Conservation (phyloP, 2,329 filamentous ascomycete genomes). For the Aureobasidium subglaciale region DNA sequence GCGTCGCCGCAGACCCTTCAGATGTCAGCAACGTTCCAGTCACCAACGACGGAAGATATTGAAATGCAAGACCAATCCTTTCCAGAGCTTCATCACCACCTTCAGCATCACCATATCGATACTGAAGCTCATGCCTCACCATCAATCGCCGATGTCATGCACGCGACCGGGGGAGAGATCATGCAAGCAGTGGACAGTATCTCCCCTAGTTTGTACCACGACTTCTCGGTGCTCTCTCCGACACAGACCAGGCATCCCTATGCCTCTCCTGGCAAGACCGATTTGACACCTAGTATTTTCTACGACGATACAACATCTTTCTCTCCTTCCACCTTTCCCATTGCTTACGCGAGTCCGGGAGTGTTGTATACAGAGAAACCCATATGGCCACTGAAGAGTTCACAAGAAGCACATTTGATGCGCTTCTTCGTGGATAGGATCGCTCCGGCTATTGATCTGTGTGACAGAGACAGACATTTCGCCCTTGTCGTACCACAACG, state of each 20-base stretch:
- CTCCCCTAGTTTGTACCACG: not conserved
- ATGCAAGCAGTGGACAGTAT: not conserved
- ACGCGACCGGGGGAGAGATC: not conserved
- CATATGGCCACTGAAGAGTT: constrained; percentile 24
- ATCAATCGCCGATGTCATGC: not conserved
- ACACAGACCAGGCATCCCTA: not conserved
- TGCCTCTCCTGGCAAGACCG: not conserved
- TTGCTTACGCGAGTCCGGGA: not conserved
- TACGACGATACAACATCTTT: not conserved
- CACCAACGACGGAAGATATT: not conserved
- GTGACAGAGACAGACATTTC: constrained; percentile 41
- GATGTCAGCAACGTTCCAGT: not conserved
- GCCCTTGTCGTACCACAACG: constrained; percentile 48
- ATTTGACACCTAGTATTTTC: not conserved
- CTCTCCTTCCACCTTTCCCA: not conserved
- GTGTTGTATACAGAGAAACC: not conserved
- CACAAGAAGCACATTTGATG: constrained; percentile 27
- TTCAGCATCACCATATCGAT: not conserved
- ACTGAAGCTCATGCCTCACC: not conserved
- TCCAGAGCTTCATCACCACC: not conserved
- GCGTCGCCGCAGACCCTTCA: not conserved
- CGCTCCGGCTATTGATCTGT: constrained; percentile 27
- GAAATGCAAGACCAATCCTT: not conserved
- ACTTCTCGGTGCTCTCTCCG: not conserved
- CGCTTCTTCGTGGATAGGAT: constrained; percentile 28